Evolutionary conservation across 208 protist genomes (phyloP).

Genomic region (Trypanosoma rangeli): DNA sequence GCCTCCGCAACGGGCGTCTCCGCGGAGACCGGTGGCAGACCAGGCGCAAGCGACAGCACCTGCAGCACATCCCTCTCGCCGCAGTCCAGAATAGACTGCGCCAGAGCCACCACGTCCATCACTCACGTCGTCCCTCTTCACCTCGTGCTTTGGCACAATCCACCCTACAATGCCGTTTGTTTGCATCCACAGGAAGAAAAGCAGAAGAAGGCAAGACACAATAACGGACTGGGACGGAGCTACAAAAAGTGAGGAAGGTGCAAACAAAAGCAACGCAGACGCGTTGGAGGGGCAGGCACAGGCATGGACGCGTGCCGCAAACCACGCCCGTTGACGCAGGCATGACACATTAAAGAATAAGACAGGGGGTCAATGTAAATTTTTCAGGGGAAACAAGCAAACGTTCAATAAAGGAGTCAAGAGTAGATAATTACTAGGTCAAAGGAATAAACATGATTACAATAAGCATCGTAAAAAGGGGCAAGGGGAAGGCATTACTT

Average conservation of each 20-base stretch:
- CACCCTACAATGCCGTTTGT: neutral
- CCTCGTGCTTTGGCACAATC: neutral
- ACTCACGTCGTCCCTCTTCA: slow-evolving; percentile 4
- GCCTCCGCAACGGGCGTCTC: slow-evolving; percentile 64
- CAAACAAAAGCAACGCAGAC: neutral
- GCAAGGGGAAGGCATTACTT: no score
- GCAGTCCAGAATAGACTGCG: slow-evolving; percentile 48
- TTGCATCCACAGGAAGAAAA: neutral
- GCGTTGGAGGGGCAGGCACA: no score
- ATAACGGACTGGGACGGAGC: neutral
- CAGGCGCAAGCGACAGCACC: slow-evolving; percentile 66
- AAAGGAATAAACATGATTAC: no score
- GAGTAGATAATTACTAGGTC: no score
- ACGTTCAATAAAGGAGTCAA: no score
- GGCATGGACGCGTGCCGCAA: no score
- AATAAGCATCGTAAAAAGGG: no score
- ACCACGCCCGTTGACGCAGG: no score
- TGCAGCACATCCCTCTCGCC: slow-evolving; percentile 45
- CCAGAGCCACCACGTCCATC: slow-evolving; percentile 47
- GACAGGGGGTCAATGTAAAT: no score
- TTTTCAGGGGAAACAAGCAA: no score
- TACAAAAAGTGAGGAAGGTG: slow-evolving; percentile 2
- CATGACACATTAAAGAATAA: no score
- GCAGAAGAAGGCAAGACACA: no score
- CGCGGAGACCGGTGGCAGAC: slow-evolving; percentile 50